Evolutionary conservation across 2,329 filamentous ascomycete genomes (phyloP).

Genomic region (Aspergillus pseudotamarii): DNA sequence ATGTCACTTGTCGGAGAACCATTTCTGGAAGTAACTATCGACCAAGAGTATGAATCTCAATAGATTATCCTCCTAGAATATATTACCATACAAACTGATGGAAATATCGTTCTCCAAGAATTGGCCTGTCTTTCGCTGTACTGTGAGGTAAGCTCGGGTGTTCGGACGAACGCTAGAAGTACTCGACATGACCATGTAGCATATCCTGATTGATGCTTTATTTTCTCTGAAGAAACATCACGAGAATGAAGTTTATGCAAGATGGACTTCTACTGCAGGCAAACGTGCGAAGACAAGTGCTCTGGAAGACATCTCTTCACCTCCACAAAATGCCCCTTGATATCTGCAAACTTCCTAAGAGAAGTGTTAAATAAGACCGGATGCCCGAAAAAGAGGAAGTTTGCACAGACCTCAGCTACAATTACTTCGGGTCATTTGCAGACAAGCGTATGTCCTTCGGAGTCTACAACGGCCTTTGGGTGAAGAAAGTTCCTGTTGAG

Average conservation of each 20-base stretch:
- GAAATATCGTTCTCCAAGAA: too few relatives aligned
- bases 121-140: too few relatives aligned
- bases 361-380: background rate
- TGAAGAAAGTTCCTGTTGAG: background rate
- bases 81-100: too few relatives aligned
- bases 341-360: background rate
- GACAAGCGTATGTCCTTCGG: background rate
- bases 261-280: background rate
- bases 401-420: background rate
- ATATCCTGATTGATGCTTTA: background rate
- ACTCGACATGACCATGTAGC: background rate
- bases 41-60: too few relatives aligned
- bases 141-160: too few relatives aligned
- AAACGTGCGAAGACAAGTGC: background rate
- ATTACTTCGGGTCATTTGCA: background rate
- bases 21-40: too few relatives aligned
- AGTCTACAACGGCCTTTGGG: background rate
- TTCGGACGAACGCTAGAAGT: background rate
- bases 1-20: too few relatives aligned
- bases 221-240: background rate
- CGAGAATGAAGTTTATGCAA: background rate
- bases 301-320: background rate
- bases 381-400: background rate
- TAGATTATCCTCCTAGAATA: too few relatives aligned
- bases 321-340: background rate